Base-by-base conservation (phyloP, 345 rosid genomes). In the Eucalyptus pauciflora region DNA sequence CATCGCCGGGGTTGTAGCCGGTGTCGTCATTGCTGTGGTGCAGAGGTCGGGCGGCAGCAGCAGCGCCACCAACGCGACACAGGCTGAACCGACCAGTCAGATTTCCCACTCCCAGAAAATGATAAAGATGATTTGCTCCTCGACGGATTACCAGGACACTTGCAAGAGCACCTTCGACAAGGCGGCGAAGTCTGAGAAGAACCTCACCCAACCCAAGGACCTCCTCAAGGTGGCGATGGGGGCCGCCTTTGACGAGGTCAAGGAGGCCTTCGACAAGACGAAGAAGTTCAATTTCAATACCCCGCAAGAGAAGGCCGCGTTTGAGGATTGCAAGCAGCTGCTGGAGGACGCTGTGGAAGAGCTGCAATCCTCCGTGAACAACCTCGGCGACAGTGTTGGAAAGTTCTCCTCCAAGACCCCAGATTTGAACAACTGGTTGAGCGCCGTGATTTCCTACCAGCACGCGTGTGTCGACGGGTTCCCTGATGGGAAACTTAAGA, bases 371-470 rank as follows among this genome's bases (percentile, higher is more conserved):
- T 92, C 96, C 5, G 29, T 91, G 45, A 88, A 76, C 45, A 81
- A 86, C 60, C 89, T 93, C 60, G 90, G 87, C 33, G 87, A 87
- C 87, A 92, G 93, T n/a, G n/a, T 87, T 8, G 89, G 31, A 17
- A 91, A 89, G 56, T 86, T 93, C 88, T 88, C 86, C 41, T 43
- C 85, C 7, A 91, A 88, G 79, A 86, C 87, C 45, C 91, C 93
- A 0, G 94, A 95, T 8, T 88, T 96, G 90, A 93, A 93, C 90
- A 95, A 88, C 89, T 95, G 97, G 97, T 87, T 96, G 45, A 97
- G 98, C 60, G 99, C 99, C 3, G 98, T 95, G 25, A 93, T 96
- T 92, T 93, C 99, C 48, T 96, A 97, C 90, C 96, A 96, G 76
- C 95, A 95, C 29, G 90, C 98, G 1, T 97, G 99, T 86, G 88